Percentiles rank a stretch among this genome's conserved stretches.
These are phyloP conservation scores for Coemansia sp. DNA, from an alignment of 192 early-diverging fungal species.

Conservation along the genomic window DNA sequence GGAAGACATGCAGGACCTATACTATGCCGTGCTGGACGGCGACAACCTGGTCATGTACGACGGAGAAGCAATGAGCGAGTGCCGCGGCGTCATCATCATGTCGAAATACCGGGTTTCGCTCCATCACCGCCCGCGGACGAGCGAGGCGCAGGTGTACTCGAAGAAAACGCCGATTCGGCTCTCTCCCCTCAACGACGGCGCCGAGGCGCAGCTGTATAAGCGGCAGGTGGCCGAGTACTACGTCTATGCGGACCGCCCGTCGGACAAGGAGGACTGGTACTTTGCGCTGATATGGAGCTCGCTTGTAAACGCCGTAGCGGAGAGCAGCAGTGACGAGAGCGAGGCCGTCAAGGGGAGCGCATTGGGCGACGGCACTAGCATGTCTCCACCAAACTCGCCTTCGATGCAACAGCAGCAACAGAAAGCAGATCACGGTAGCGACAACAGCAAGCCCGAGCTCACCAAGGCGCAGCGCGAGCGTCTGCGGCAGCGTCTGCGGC, in stretches of 20 bases:
- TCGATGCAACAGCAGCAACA: conserved; percentile 3
- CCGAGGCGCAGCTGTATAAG: conserved; percentile 12
- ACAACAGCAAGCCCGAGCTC: background rate
- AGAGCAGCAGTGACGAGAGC: conserved; percentile 14
- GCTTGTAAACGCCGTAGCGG: conserved; percentile 24
- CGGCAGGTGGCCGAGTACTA: conserved; percentile 52
- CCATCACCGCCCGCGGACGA: conserved; percentile 44
- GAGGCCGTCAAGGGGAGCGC: background rate
- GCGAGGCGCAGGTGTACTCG: conserved; percentile 64
- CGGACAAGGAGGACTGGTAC: conserved; percentile 89
- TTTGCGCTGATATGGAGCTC: conserved; percentile 75
- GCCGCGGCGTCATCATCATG: conserved; percentile 73
- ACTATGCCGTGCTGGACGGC: conserved; percentile 74
- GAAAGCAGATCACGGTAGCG: background rate
- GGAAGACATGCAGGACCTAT: conserved; percentile 44
- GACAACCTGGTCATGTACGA: conserved; percentile 83
- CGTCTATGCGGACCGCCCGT: conserved; percentile 55
- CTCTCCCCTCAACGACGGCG: conserved; percentile 19
- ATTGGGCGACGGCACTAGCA: background rate
- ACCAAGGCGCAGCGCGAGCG: conserved; percentile 20
- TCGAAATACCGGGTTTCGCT: conserved; percentile 62
- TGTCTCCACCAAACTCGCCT: background rate
- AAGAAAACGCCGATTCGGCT: conserved; percentile 54
- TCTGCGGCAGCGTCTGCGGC: conserved; percentile 26
- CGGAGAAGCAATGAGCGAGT: conserved; percentile 69